Conservation (phyloP, 306 rosid species). For the Dalbergia cultrata region DNA sequence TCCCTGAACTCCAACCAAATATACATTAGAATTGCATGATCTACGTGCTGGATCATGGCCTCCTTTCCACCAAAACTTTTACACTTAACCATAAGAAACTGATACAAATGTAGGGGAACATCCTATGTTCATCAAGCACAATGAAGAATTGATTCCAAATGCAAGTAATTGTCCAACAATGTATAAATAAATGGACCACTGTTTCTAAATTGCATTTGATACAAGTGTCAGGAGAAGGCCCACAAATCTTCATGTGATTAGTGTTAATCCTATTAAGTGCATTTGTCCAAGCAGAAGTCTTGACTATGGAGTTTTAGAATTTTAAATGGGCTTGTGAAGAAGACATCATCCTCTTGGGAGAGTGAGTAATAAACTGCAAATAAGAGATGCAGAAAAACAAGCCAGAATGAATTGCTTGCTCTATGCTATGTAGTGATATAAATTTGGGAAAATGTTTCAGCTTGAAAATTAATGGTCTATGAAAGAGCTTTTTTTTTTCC, state of each 20-base stretch:
- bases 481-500: neutral
- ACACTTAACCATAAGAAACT: neutral
- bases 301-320: neutral
- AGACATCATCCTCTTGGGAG: neutral
- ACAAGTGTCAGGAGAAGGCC: neutral
- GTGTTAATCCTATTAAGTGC: neutral
- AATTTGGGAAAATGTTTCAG: neutral
- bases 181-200: neutral
- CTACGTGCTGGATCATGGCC: neutral
- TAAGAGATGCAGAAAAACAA: neutral
- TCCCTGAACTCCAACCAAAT: neutral
- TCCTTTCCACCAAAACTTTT: neutral
- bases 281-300: neutral
- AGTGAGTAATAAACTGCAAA: neutral
- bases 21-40: neutral
- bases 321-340: neutral
- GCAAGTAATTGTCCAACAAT: neutral
- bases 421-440: neutral
- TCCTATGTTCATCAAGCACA: slow-evolving; percentile 3
- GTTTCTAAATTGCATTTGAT: neutral
- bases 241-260: neutral
- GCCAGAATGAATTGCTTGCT: neutral
- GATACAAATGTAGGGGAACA: neutral
- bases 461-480: neutral
- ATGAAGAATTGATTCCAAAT: neutral